Conservation (phyloP, 208 protist genomes). For the Trypanosomatidae sp. region DNA sequence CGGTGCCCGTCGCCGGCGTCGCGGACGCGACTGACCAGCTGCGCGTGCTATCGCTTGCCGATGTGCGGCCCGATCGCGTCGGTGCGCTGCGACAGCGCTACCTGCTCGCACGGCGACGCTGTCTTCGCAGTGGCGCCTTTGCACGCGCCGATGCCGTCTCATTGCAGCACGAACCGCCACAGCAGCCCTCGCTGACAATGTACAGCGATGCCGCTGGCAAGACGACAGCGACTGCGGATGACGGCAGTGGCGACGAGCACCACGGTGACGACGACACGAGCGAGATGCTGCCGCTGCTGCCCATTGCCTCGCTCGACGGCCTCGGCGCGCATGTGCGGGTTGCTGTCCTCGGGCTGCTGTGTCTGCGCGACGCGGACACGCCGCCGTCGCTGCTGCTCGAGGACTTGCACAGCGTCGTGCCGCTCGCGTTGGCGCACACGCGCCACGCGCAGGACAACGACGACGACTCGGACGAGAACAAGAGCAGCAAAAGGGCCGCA, state of each 20-base stretch:
- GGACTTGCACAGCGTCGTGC: no score
- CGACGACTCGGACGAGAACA: no score
- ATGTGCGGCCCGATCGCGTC: constrained; percentile 18
- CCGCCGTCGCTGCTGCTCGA: no score
- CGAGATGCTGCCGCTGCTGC: constrained; percentile 40
- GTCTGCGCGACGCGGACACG: no score
- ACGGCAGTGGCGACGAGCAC: constrained; percentile 38
- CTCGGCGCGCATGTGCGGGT: constrained; percentile 30
- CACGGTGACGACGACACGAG: constrained; percentile 13
- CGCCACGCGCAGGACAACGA: no score
- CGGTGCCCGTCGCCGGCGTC: constrained; percentile 40
- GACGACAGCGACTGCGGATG: no score
- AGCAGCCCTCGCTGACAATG: no score
- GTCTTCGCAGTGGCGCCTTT: constrained; percentile 61
- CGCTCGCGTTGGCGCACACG: no score
- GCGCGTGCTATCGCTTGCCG: constrained; percentile 3
- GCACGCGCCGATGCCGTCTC: no score
- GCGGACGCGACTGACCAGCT: constrained; percentile 58
- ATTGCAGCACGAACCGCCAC: no score
- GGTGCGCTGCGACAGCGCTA: constrained; percentile 64
- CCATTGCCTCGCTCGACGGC: constrained; percentile 66
- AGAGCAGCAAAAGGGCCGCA: no score
- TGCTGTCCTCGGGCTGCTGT: constrained; percentile 71
- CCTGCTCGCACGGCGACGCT: constrained; percentile 55
- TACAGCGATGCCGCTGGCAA: no score